Evolutionary conservation across 106 monocot species (phyloP).

Genomic region (Allium fistulosum): DNA sequence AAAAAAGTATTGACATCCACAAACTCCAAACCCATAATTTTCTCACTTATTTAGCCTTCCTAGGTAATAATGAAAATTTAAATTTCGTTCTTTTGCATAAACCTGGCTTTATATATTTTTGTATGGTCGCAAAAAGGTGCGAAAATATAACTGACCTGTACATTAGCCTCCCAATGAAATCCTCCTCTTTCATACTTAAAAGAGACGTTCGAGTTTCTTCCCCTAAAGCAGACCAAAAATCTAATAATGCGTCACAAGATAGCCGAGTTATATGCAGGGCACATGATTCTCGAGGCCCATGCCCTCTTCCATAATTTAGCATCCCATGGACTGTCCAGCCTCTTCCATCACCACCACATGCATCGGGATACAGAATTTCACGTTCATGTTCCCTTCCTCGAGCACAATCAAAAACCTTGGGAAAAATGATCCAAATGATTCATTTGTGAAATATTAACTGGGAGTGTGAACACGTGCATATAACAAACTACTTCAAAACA

Average conservation of each 20-base stretch:
- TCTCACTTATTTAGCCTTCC: no score
- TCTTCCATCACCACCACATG: constrained; percentile 91
- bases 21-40: no score
- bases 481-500: no score
- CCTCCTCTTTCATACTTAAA: constrained; percentile 93
- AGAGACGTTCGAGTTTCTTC: constrained; percentile 78
- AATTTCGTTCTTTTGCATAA: no score
- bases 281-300: constrained; percentile 89
- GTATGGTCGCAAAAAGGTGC: neutral
- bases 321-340: constrained; percentile 96
- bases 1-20: no score
- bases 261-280: constrained; percentile 90
- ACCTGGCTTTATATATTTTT: neutral
- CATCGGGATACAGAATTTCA: constrained; percentile 94
- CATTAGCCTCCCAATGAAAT: constrained; percentile 95
- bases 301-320: constrained; percentile 67
- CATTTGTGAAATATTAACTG: no score
- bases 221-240: constrained; percentile 81
- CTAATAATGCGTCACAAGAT: constrained; percentile 84
- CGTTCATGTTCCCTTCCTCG: constrained; percentile 81
- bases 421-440: neutral
- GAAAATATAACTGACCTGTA: constrained; percentile 46
- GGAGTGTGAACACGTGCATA: no score
- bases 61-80: no score
- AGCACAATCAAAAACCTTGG: constrained; percentile 87